phyloP scores from a whole-genome alignment of 495 filamentous ascomycete species.

The Xylaria telfairii region DNA sequence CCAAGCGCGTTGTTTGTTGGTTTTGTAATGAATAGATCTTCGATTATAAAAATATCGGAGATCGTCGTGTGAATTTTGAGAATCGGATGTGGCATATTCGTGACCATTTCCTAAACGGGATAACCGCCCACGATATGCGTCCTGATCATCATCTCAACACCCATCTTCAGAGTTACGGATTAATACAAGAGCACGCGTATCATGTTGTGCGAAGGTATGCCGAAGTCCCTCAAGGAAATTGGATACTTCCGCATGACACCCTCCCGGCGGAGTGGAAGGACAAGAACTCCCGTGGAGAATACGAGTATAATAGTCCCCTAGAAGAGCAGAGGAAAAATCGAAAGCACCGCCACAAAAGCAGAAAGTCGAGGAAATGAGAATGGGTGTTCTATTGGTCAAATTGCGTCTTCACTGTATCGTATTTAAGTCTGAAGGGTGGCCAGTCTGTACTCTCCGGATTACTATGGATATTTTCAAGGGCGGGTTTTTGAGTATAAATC shows the following conservation, averaged over 20 bases:
- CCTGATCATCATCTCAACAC: constrained; percentile 48
- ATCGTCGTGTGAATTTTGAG: neutral
- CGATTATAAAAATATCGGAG: constrained; percentile 36
- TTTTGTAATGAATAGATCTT: constrained; percentile 60
- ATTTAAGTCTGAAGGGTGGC: no score
- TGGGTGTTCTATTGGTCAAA: constrained; percentile 36
- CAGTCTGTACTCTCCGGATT: no score
- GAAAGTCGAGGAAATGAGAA: neutral
- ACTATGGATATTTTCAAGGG: no score
- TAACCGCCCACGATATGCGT: constrained; percentile 33
- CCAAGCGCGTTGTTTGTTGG: constrained; percentile 41
- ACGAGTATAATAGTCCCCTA: neutral
- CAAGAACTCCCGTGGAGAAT: neutral
- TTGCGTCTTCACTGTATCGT: no score
- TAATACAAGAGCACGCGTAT: constrained; percentile 33
- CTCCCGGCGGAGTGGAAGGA: constrained; percentile 21
- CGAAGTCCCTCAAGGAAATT: constrained; percentile 29
- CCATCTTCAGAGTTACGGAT: constrained; percentile 36
- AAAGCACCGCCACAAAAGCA: neutral
- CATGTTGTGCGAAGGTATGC: constrained; percentile 20
- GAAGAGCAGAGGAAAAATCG: neutral
- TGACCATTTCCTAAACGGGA: constrained; percentile 16
- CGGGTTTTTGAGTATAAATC: no score
- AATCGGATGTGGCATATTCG: constrained; percentile 7
- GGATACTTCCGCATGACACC: constrained; percentile 11